Base-by-base conservation (phyloP, 1,284 basidiomycete genomes). In the Ustilago curta region DNA sequence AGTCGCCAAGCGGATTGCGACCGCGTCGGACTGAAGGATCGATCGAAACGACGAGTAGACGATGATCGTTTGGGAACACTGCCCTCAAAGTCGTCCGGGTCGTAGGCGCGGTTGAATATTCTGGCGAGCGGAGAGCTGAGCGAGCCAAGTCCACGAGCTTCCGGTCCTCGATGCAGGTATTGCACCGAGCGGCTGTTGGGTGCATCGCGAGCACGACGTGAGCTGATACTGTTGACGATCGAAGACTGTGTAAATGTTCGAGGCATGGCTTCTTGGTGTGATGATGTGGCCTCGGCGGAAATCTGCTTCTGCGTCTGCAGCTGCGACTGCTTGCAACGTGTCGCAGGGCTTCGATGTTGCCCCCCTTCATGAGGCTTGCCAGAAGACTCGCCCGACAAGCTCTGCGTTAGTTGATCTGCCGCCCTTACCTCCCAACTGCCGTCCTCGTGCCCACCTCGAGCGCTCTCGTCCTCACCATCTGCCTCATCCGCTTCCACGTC, bases 61-160 rank as follows among this genome's bases (percentile, higher is more conserved):
- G 49, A 57, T 6, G 59, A 58, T 9, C 44, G 27, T 12, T 54
- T 49, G 9, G 53, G 27, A 3, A 27, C 42, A 16, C 42, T 35
- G 8, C 53, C 35, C 4, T 59, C 55, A 8, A 49, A 37, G 25
- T 66, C 55, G 27, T n/a, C 27, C 14, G 69, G 59, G 18, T 69
- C 71, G n/a, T 60, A 42, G 8, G 45, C 47, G 29, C 62, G 64
- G 14, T 57, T 62, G 63, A 71, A 76, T 14, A 76, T 53, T 18
- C 64, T 76, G 48, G 72, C 72, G 0, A 76, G 53, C 0, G 72
- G 72, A 14, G 72, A 76, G 40, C 40, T 65, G 45, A 75, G 61
- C 8, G 71, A 75, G 18, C 71, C 71, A 2, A 75, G 43, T 3
- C 67, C 71, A 18, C 71, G 67, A 8, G 72, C 55, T 48, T 68